Conservation (phyloP, 1,284 basidiomycete species). For the Marasmius fiardii region DNA sequence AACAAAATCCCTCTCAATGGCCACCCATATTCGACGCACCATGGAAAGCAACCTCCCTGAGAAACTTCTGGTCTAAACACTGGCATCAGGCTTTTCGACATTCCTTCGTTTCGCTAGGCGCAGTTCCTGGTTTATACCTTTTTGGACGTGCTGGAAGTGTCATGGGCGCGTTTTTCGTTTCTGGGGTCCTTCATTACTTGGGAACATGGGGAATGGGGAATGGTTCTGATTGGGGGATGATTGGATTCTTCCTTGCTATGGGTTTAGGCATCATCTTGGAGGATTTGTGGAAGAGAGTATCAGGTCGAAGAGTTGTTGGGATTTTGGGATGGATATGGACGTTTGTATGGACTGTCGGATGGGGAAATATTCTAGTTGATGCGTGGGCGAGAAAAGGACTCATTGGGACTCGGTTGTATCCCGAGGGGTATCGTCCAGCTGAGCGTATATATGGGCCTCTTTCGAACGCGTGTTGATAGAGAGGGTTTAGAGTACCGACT, state of each 20-base stretch:
- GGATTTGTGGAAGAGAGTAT: slow-evolving; percentile 34
- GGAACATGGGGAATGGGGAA: slow-evolving; percentile 57
- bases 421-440: slow-evolving; percentile 18
- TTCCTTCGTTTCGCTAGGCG: slow-evolving; percentile 32
- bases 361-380: slow-evolving; percentile 46
- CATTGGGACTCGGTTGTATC: slow-evolving; percentile 35
- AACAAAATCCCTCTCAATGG: slow-evolving; percentile 33
- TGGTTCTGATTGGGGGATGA: slow-evolving; percentile 41
- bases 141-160: slow-evolving; percentile 44
- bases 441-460: slow-evolving; percentile 9
- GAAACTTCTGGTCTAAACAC: slow-evolving; percentile 38
- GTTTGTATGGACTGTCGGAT: slow-evolving; percentile 38
- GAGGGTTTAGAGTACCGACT: not conserved
- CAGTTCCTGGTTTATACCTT: slow-evolving; percentile 24
- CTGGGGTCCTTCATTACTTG: slow-evolving; percentile 52
- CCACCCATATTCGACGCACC: slow-evolving; percentile 40
- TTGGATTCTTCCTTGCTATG: slow-evolving; percentile 55
- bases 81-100: slow-evolving; percentile 46
- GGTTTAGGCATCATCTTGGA: slow-evolving; percentile 52
- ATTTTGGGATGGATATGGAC: slow-evolving; percentile 49
- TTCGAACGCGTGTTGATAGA: not conserved
- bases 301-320: slow-evolving; percentile 43
- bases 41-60: slow-evolving; percentile 35
- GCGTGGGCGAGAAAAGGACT: slow-evolving; percentile 48
- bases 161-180: slow-evolving; percentile 54